Evolutionary conservation across 2,329 filamentous ascomycete species (phyloP).

Genomic region (Septoria linicola): DNA sequence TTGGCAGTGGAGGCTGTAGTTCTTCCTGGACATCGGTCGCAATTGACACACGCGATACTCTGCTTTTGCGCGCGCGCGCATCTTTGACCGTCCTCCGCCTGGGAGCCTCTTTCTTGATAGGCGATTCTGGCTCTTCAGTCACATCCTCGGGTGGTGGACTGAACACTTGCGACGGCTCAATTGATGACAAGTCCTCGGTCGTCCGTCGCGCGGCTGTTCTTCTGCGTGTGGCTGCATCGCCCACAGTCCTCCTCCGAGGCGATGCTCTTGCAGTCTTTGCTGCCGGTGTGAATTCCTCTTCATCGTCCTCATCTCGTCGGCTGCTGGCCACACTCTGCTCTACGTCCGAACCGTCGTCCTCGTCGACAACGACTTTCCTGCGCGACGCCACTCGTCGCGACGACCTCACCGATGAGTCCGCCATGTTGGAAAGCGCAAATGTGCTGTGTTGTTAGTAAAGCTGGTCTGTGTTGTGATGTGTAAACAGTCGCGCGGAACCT

Average conservation of each 20-base stretch:
- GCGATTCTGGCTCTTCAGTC: conserved; percentile 50
- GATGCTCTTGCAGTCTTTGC: conserved; percentile 60
- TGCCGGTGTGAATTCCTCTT: conserved; percentile 79
- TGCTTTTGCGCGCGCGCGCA: conserved; percentile 44
- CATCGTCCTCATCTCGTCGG: conserved; percentile 61
- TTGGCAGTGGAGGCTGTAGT: conserved; percentile 43
- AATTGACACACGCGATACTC: conserved; percentile 41
- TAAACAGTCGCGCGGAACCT: conserved; percentile 5
- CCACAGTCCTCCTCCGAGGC: conserved; percentile 53
- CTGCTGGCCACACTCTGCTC: conserved; percentile 59
- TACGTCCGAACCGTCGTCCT: conserved; percentile 58
- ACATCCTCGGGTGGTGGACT: conserved; percentile 56
- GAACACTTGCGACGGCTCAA: conserved; percentile 62
- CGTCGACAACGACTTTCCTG: conserved; percentile 73
- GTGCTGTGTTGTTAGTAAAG: conserved; percentile 15
- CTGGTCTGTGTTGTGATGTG: neutral
- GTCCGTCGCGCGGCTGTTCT: conserved; percentile 44
- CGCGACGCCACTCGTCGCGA: conserved; percentile 62
- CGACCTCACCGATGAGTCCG: conserved; percentile 50
- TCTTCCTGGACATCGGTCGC: conserved; percentile 38
- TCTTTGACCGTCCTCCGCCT: conserved; percentile 65
- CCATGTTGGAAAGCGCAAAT: conserved; percentile 25
- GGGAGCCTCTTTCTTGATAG: conserved; percentile 59
- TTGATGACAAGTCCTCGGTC: conserved; percentile 54
- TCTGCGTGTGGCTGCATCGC: conserved; percentile 48